Evolutionary conservation across 768 basidiomycete species (phyloP), one percentile per base, ranked within the genome.

Genomic region (Pisolithus sp.): DNA sequence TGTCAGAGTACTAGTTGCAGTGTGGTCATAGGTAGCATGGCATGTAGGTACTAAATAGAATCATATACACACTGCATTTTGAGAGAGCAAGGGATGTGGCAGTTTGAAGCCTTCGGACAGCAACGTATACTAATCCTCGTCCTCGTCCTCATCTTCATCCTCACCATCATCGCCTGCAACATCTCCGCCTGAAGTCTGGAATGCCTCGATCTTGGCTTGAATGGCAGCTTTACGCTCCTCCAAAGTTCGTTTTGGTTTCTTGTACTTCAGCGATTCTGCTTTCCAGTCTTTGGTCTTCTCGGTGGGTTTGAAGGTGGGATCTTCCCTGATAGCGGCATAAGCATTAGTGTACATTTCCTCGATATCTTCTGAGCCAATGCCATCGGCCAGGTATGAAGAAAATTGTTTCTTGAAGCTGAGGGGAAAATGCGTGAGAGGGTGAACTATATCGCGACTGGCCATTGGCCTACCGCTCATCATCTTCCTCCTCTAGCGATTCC

Each of bases 401-500:
- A 98, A 98, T 67, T 96, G 93, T 77, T 93, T 96, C 79, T 95
- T 96, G 81, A 95, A 95, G 62, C 90, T 92, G 56, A 46, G 21
- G 38, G 30, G 31, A 18, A 30, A n/a, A 40, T 53, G 54, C 36
- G 48, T 62, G 24, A 59, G 30, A 48, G 45, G 15, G n/a, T 3
- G 15, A 3, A 21, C 51, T 10, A 46, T 49, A 42, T 26, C n/a
- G 10, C 48, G 45, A 18, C 10, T 20, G 28, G 41, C 52, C 36
- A 10, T 9, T 13, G 17, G 66, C 79, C 55, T 59, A 84, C 84
- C 93, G 82, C 75, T 98, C 95, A 63, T 98, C 96, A 67, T 99
- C 96, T 76, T 99, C 96, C 80, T 99, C 96, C 76, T 99, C 96
- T 49, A 98, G 76, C 52, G 85, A 89, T 76, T 98, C 91, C 96